A percentile compares a stretch with the other conserved stretches of the same genome.
phyloP scores from a whole-genome alignment of 140 eudicot genomes.

The Bidens hawaiensis region DNA sequence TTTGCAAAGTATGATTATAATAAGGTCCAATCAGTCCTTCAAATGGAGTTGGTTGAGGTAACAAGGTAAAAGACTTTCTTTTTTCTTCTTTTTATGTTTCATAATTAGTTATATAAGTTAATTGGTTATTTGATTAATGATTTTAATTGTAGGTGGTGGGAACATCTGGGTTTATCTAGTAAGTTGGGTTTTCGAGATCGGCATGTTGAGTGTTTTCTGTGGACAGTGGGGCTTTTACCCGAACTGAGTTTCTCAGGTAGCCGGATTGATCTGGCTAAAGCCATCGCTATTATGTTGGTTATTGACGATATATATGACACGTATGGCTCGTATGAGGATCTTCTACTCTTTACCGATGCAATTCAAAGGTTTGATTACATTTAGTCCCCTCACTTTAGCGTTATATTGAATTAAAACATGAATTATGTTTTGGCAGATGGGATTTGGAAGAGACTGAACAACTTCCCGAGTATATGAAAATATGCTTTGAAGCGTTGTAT shows the following conservation, averaged over 20 bases:
- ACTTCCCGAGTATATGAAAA: slow-evolving; percentile 58
- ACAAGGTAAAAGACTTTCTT: slow-evolving; percentile 26
- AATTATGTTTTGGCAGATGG: slow-evolving; percentile 34
- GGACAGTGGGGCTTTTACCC: slow-evolving; percentile 55
- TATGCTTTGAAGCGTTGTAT: slow-evolving; percentile 43
- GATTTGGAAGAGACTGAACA: slow-evolving; percentile 42
- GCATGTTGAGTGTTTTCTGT: slow-evolving; percentile 51
- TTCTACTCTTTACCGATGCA: slow-evolving; percentile 46
- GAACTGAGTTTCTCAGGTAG: slow-evolving; percentile 38
- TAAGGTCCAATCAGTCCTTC: slow-evolving; percentile 42
- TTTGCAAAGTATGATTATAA: slow-evolving; percentile 57
- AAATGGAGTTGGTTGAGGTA: slow-evolving; percentile 41
- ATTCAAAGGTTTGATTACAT: slow-evolving; percentile 38
- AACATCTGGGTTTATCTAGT: slow-evolving; percentile 36
- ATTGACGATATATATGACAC: slow-evolving; percentile 62
- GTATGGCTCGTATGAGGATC: slow-evolving; percentile 53
- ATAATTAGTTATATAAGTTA: neutral
- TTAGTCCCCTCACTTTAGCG: neutral
- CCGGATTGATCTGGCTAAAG: slow-evolving; percentile 44
- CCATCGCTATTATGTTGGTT: slow-evolving; percentile 43
- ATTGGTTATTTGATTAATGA: neutral
- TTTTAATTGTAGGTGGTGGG: slow-evolving; percentile 58
- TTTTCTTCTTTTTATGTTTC: neutral
- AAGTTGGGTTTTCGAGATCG: slow-evolving; percentile 49
- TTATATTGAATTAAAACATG: neutral